Evolutionary conservation across 106 monocot genomes (phyloP).

Genomic region (Dendrobium chrysotoxum): DNA sequence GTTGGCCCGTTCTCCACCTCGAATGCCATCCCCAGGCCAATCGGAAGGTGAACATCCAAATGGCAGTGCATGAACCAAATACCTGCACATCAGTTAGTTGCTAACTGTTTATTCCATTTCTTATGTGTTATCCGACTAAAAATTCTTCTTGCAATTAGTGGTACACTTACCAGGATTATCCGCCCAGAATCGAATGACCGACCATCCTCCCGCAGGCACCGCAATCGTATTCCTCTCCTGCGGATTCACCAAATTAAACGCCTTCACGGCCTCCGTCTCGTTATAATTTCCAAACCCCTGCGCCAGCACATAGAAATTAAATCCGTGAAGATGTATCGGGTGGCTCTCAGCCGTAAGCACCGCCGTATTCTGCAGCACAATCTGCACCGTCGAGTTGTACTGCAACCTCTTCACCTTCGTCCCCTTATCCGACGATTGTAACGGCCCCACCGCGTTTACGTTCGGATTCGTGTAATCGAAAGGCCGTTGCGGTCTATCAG

Average conservation of each 20-base stretch:
- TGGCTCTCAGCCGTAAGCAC: conserved; percentile 47
- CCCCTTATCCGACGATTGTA: conserved; percentile 11
- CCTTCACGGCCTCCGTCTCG: conserved; percentile 9
- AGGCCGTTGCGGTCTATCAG: conserved; percentile 28
- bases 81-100: conserved; percentile 14
- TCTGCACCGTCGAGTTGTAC: conserved; percentile 53
- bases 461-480: conserved; percentile 48
- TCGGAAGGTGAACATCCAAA: conserved; percentile 41
- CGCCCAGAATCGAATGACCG: conserved; percentile 63
- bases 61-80: conserved; percentile 72
- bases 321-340: conserved; percentile 65
- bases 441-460: conserved; percentile 6
- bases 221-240: conserved; percentile 61
- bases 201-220: conserved; percentile 70
- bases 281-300: conserved; percentile 71
- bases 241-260: conserved; percentile 55
- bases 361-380: conserved; percentile 72
- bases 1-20: conserved; percentile 46
- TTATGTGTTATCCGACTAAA: no score
- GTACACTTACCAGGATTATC: conserved; percentile 52
- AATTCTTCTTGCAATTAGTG: no score
- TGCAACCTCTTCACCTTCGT: conserved; percentile 54
- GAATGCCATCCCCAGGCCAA: conserved; percentile 44
- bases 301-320: conserved; percentile 60
- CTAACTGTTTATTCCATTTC: not conserved